phyloP scores from a whole-genome alignment of 208 protist genomes.

The Leptomonas pyrrhocoris region DNA sequence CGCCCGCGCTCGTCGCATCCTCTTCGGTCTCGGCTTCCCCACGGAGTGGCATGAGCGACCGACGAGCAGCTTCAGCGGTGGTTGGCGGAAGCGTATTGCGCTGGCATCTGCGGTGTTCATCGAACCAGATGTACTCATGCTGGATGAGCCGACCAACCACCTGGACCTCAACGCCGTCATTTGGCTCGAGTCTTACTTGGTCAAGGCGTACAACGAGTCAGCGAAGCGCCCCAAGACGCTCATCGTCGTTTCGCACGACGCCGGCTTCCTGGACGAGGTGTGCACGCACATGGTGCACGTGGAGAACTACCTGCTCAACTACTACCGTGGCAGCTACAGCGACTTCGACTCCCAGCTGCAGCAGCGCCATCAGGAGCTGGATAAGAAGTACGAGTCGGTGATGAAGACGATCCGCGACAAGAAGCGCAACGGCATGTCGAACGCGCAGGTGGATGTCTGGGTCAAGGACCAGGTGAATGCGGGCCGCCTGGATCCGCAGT shows the following conservation, averaged over 20 bases:
- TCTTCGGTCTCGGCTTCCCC: conserved; percentile 94
- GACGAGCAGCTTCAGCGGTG: conserved; percentile 89
- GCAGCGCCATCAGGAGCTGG: conserved; percentile 77
- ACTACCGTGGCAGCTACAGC: conserved; percentile 85
- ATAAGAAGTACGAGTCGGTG: conserved; percentile 85
- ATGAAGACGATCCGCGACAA: conserved; percentile 84
- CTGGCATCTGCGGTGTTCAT: conserved; percentile 95
- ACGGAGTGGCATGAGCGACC: conserved; percentile 91
- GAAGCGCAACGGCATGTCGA: conserved; percentile 90
- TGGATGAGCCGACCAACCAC: conserved; percentile 98
- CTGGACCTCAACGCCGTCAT: conserved; percentile 95
- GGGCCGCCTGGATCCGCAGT: conserved; percentile 65
- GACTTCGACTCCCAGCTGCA: conserved; percentile 77
- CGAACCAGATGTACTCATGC: conserved; percentile 94
- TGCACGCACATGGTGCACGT: conserved; percentile 95
- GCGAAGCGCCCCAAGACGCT: conserved; percentile 89
- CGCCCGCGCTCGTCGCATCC: conserved; percentile 83
- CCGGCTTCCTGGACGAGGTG: conserved; percentile 95
- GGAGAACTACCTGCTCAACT: conserved; percentile 88
- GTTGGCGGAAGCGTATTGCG: conserved; percentile 94
- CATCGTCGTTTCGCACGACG: conserved; percentile 97
- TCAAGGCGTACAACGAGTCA: conserved; percentile 75
- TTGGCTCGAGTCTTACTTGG: conserved; percentile 95
- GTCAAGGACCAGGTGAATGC: conserved; percentile 75
- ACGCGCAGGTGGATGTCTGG: conserved; percentile 83